phyloP scores from a whole-genome alignment of 257 asterid genomes.

The Nicotiana tomentosiformis region DNA sequence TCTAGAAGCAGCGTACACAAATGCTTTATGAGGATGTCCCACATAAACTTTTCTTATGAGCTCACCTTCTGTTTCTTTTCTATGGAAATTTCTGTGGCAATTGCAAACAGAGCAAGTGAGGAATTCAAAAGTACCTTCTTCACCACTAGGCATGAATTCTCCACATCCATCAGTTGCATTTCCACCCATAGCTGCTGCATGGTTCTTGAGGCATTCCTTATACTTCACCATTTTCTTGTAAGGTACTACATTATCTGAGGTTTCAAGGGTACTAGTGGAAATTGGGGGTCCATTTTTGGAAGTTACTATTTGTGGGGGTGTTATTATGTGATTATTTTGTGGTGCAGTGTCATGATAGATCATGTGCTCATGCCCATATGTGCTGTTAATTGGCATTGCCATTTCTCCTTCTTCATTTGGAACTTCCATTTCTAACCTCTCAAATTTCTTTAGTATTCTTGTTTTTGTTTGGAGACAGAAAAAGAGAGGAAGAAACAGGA shows the following conservation, averaged over 20 bases:
- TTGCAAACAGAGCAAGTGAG: constrained; percentile 81
- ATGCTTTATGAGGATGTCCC: constrained; percentile 28
- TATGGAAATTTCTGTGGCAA: constrained; percentile 88
- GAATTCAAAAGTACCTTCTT: constrained; percentile 67
- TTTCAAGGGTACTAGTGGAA: background rate
- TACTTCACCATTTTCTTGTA: constrained; percentile 49
- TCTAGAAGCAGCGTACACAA: constrained; percentile 27
- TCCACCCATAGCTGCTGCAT: constrained; percentile 91
- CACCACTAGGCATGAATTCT: constrained; percentile 91
- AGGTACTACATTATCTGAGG: background rate
- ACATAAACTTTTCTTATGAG: constrained; percentile 19
- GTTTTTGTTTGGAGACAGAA: constrained; percentile 36
- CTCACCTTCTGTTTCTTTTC: constrained; percentile 68
- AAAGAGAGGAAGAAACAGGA: constrained; percentile 22
- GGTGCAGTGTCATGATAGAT: constrained; percentile 35
- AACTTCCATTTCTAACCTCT: constrained; percentile 22
- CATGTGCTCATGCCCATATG: constrained; percentile 39
- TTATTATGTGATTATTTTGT: constrained; percentile 14
- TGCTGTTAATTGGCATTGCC: constrained; percentile 71
- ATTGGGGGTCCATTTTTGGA: constrained; percentile 30
- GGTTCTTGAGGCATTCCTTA: constrained; percentile 83
- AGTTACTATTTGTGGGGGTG: constrained; percentile 25
- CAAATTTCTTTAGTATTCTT: too few relatives aligned
- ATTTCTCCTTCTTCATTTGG: constrained; percentile 47
- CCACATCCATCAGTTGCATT: constrained; percentile 92